Conservation (phyloP, 768 basidiomycete genomes). For the Chalciporus sphaerocephalus region DNA sequence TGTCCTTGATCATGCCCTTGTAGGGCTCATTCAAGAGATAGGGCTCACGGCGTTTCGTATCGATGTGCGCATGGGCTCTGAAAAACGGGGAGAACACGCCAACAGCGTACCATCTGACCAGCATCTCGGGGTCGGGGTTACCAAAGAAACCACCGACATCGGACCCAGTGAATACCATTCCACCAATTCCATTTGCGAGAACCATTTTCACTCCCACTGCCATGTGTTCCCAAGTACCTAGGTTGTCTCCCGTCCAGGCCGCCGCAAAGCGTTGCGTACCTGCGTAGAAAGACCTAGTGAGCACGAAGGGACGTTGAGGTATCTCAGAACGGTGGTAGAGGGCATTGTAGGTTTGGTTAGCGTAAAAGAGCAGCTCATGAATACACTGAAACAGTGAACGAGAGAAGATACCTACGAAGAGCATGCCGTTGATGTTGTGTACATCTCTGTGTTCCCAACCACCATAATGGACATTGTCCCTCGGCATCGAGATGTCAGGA, state of each 20-base stretch:
- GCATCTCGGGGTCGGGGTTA: constrained; percentile 90
- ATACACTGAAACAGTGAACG: not conserved
- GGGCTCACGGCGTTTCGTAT: constrained; percentile 96
- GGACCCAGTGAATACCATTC: constrained; percentile 88
- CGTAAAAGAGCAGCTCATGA: no score
- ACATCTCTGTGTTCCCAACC: constrained; percentile 98
- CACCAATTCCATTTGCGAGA: constrained; percentile 79
- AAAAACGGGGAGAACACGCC: constrained; percentile 96
- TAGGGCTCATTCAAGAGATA: constrained; percentile 89
- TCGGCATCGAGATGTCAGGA: constrained; percentile 85
- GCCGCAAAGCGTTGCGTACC: constrained; percentile 95
- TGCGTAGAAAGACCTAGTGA: constrained; percentile 91
- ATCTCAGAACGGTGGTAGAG: constrained; percentile 69
- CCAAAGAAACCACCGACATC: constrained; percentile 99
- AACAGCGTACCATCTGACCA: constrained; percentile 95
- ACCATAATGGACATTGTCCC: constrained; percentile 77
- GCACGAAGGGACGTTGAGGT: constrained; percentile 86
- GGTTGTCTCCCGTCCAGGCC: constrained; percentile 98
- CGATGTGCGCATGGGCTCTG: constrained; percentile 96
- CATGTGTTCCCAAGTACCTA: constrained; percentile 98
- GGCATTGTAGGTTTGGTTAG: constrained; percentile 79
- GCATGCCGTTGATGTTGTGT: constrained; percentile 97
- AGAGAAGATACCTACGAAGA: constrained; percentile 53
- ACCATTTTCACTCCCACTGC: constrained; percentile 91
- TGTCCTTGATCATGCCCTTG: constrained; percentile 74